Conservation (phyloP, 2,329 filamentous ascomycete genomes). For the Orbilia brochopaga region DNA sequence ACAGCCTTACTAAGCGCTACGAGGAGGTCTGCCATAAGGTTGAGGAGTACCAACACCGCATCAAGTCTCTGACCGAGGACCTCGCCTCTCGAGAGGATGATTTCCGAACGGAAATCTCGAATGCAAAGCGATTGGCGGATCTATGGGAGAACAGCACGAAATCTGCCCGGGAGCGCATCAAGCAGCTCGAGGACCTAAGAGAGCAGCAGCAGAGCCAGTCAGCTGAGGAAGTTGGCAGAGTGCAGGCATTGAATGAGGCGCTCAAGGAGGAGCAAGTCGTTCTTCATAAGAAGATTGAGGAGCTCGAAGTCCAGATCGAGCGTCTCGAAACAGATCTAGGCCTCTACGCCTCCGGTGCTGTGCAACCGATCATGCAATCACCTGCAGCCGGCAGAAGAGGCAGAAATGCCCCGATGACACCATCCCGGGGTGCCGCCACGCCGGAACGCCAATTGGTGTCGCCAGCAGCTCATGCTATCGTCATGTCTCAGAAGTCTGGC, state of each 20-base stretch:
- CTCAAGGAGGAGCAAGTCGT: constrained; percentile 68
- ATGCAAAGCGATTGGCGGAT: constrained; percentile 78
- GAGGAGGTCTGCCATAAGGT: constrained; percentile 84
- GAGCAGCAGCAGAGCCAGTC: constrained; percentile 65
- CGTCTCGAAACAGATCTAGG: constrained; percentile 66
- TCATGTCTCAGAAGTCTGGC: constrained; percentile 54
- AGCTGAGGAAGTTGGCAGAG: constrained; percentile 64
- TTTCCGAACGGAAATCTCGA: constrained; percentile 84
- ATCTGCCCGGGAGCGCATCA: constrained; percentile 69
- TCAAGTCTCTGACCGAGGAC: constrained; percentile 84
- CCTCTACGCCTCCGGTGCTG: constrained; percentile 56
- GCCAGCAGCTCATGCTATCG: constrained; percentile 60
- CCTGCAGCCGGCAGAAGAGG: constrained; percentile 62
- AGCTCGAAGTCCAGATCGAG: constrained; percentile 70
- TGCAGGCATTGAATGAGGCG: constrained; percentile 64
- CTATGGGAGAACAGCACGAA: constrained; percentile 77
- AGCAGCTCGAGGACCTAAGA: constrained; percentile 59
- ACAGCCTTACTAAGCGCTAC: constrained; percentile 77
- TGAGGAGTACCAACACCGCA: constrained; percentile 78
- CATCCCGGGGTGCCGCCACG: constrained; percentile 62
- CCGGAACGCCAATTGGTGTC: constrained; percentile 64
- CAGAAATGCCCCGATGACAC: constrained; percentile 62
- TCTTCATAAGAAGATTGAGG: constrained; percentile 68
- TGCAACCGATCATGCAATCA: constrained; percentile 63
- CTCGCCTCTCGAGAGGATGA: constrained; percentile 82